A percentile compares a stretch with the other conserved stretches of the same genome.
phyloP scores from a whole-genome alignment of 305 asterid species.

The Solanum hybrid region DNA sequence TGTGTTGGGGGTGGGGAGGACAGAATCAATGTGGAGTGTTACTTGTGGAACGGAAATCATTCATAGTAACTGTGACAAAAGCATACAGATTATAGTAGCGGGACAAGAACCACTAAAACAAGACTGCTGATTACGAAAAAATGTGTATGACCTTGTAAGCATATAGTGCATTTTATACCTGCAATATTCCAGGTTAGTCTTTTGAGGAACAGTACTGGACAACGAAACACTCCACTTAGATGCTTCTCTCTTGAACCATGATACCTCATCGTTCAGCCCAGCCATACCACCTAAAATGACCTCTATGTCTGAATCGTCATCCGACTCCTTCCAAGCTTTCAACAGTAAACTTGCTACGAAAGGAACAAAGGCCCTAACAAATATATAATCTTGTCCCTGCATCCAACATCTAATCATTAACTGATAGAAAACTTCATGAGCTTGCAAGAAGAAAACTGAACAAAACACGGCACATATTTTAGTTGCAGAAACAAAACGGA shows the following conservation, averaged over 20 bases:
- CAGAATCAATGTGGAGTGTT: background rate
- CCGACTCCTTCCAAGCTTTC: constrained; percentile 67
- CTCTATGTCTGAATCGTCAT: constrained; percentile 46
- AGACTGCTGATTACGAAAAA: background rate
- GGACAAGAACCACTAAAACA: background rate
- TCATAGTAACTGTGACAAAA: background rate
- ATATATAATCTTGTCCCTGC: constrained; percentile 82
- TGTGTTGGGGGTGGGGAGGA: background rate
- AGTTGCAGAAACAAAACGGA: background rate
- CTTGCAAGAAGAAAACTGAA: background rate
- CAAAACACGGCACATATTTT: background rate
- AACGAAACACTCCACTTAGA: constrained; percentile 62
- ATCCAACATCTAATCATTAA: background rate
- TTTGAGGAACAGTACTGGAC: constrained; percentile 35
- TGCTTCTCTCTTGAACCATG: constrained; percentile 81
- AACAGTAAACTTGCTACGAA: constrained; percentile 51
- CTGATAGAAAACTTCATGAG: background rate
- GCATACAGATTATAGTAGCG: background rate
- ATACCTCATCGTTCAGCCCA: constrained; percentile 57
- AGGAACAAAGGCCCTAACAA: constrained; percentile 65
- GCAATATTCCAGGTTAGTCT: constrained; percentile 59
- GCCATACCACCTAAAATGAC: constrained; percentile 55
- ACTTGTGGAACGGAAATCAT: background rate
- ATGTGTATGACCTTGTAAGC: background rate
- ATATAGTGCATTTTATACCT: constrained; percentile 22